A percentile compares a stretch with the other conserved stretches of the same genome.
phyloP scores from a whole-genome alignment of 805 yeast genomes.

The Barnettozyma populi region DNA sequence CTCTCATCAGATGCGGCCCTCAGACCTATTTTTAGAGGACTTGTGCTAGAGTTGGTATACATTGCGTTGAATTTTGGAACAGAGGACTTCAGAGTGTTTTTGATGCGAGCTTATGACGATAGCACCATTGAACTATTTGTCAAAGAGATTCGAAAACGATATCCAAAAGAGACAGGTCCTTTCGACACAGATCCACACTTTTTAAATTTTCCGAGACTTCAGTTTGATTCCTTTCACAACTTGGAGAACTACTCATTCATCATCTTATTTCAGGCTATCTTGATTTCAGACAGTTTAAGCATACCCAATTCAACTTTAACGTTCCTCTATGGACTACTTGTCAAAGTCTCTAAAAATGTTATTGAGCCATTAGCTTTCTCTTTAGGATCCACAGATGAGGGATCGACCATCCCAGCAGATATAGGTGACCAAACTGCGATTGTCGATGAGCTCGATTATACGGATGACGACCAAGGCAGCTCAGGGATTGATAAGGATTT shows the following conservation, averaged over 20 bases:
- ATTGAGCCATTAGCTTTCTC: not conserved
- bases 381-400: not conserved
- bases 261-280: slow-evolving; percentile 13
- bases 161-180: not conserved
- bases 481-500: not conserved
- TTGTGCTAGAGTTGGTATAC: slow-evolving; percentile 8
- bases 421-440: not conserved
- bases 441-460: not conserved
- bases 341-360: not conserved
- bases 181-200: not conserved
- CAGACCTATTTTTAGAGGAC: slow-evolving; percentile 4
- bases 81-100: not conserved
- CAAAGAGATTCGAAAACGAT: not conserved
- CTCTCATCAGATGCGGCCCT: not conserved
- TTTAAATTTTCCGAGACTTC: slow-evolving; percentile 1
- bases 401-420: not conserved
- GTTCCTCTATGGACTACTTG: slow-evolving; percentile 9
- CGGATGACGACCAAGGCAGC: not conserved
- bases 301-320: slow-evolving; percentile 11
- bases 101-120: not conserved
- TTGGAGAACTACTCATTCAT: slow-evolving; percentile 8
- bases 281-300: slow-evolving; percentile 9
- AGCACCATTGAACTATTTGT: not conserved
- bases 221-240: slow-evolving; percentile 2
- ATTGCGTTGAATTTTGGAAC: slow-evolving; percentile 5